Conservation (phyloP, 2,329 filamentous ascomycete species). For the Dothistroma pini region DNA sequence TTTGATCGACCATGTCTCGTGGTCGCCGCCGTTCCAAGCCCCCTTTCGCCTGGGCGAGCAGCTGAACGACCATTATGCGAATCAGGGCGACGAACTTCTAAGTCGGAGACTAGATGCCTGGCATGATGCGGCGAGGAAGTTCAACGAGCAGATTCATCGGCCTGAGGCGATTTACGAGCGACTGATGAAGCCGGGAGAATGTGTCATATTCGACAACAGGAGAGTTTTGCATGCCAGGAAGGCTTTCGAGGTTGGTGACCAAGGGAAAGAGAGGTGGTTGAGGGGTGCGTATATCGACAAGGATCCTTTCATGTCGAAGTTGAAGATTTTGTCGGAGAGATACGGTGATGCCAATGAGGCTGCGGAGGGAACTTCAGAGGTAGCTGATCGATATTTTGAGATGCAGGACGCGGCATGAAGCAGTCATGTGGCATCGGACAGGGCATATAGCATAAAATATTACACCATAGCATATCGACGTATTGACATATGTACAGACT, state of each 20-base stretch:
- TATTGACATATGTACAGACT: no score
- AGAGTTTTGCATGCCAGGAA: slow-evolving; percentile 79
- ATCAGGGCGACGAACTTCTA: background rate
- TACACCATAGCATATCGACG: no score
- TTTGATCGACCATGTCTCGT: slow-evolving; percentile 32
- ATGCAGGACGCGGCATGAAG: background rate
- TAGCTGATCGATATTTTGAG: background rate
- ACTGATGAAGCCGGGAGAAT: slow-evolving; percentile 75
- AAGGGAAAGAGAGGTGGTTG: slow-evolving; percentile 66
- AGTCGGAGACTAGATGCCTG: slow-evolving; percentile 35
- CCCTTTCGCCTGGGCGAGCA: slow-evolving; percentile 24
- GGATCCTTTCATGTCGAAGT: slow-evolving; percentile 54
- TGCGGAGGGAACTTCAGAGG: background rate
- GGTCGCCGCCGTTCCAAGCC: slow-evolving; percentile 38
- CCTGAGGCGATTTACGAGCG: slow-evolving; percentile 62
- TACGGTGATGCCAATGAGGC: background rate
- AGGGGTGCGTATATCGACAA: slow-evolving; percentile 78
- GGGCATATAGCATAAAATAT: no score
- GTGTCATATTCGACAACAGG: slow-evolving; percentile 88
- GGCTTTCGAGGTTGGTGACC: slow-evolving; percentile 66
- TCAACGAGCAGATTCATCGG: slow-evolving; percentile 58
- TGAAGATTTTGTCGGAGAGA: slow-evolving; percentile 25
- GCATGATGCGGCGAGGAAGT: slow-evolving; percentile 50
- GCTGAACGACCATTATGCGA: background rate
- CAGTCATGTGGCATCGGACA: no score